Evolutionary conservation across 148 eudicot genomes (phyloP).

Genomic region (Rhododendron kiyosumense): DNA sequence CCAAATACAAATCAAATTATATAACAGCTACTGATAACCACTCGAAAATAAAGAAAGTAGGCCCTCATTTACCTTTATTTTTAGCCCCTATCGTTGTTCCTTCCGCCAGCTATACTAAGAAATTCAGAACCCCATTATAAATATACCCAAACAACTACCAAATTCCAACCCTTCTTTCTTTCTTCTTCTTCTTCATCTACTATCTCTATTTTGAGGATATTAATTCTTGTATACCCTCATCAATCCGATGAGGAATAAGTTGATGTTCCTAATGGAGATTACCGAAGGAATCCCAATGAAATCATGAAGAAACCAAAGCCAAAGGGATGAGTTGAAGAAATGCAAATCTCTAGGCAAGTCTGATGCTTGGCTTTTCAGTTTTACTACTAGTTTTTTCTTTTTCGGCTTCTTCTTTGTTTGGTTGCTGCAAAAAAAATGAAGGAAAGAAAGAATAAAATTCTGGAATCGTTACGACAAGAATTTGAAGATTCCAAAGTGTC

Average conservation of each 20-base stretch:
- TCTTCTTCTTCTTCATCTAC: not conserved
- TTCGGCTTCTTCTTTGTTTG: not conserved
- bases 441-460: not conserved
- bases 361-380: slow-evolving; percentile 1
- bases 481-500: not conserved
- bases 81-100: not conserved
- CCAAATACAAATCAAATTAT: too few relatives aligned
- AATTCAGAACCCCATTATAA: not conserved
- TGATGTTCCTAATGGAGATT: not conserved
- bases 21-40: too few relatives aligned
- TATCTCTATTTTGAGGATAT: not conserved
- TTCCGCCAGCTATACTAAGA: not conserved
- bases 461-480: not conserved
- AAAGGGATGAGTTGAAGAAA: not conserved
- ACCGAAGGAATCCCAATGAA: not conserved
- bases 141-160: not conserved
- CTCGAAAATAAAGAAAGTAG: not conserved
- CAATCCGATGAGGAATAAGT: not conserved
- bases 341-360: slow-evolving; percentile 5
- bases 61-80: not conserved
- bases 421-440: not conserved
- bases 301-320: not conserved
- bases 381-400: not conserved
- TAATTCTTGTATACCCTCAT: not conserved
- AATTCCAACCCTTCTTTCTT: not conserved